A percentile compares a stretch with the other conserved stretches of the same genome.
Evolutionary conservation across 495 filamentous ascomycete genomes (phyloP).

Genomic region (Penicillium angulare): DNA sequence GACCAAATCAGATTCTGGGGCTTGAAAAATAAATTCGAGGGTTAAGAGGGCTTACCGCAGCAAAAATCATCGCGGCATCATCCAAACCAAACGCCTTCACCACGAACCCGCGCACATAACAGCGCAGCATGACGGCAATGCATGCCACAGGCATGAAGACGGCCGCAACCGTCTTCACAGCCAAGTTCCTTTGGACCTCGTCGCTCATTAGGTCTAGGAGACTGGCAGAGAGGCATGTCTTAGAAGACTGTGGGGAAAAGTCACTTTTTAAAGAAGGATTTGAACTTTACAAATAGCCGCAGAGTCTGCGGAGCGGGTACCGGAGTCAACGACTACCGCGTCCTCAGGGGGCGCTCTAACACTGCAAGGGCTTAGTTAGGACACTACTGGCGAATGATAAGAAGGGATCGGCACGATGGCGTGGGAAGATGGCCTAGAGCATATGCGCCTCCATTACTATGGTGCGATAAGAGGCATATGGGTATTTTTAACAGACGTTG

Average conservation of each 20-base stretch:
- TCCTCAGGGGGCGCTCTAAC: constrained; percentile 15
- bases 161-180: constrained; percentile 35
- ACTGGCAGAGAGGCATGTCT: neutral
- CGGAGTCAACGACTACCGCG: constrained; percentile 1
- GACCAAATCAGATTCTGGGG: neutral
- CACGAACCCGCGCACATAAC: constrained; percentile 40
- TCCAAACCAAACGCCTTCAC: constrained; percentile 47
- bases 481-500: too few species aligned
- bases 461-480: too few species aligned
- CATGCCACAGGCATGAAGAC: constrained; percentile 36
- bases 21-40: neutral
- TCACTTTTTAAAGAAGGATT: constrained; percentile 1
- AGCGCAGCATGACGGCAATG: constrained; percentile 37
- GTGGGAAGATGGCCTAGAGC: neutral
- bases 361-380: neutral
- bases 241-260: constrained; percentile 8
- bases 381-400: constrained; percentile 3
- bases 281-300: neutral
- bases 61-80: constrained; percentile 40
- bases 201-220: constrained; percentile 10
- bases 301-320: constrained; percentile 1
- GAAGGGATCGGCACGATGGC: constrained; percentile 5
- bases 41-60: constrained; percentile 19
- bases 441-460: too few species aligned
- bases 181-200: constrained; percentile 25